Evolutionary conservation across 257 asterid species (phyloP), one percentile per base, ranked within the genome.

Genomic region (Mitragyna speciosa): DNA sequence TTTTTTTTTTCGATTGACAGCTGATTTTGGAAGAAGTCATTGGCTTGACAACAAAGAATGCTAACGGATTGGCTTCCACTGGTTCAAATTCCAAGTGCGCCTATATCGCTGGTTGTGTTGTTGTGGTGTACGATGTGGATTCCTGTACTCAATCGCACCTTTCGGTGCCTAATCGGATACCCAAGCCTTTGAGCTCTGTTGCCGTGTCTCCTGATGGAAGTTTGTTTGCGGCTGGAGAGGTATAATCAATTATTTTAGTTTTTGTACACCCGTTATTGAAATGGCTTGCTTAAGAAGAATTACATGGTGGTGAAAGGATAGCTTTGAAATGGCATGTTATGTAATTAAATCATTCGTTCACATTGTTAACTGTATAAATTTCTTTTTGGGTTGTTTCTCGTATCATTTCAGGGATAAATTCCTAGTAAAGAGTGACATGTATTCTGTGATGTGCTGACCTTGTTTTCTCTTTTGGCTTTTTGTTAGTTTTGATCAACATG

Each of bases 181-280:
- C 88, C 0, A 92, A 85, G 74, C 90, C 89, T 58, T 82, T 92
- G 86, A 87, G 87, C 80, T 92, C 92, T 78, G 92, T 92, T n/a
- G 85, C 90, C 20, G 70, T 92, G 56, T 87, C 91, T n/a, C 58
- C 79, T 72, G 88, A 90, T 77, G 84, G 86, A 15, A 76, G 80
- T 81, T 71, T 92, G 65, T 82, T 88, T 76, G 95, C 91, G 48
- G 97, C 94, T 16, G 97, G 95, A 82, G 95, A 92, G 91, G 97
- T 90, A 59, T 69, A 61, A 24, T 65, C 72, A 73, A 17, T 71
- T 31, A n/a, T 31, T 52, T 19, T 19, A 30, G 9, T 31, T 52
- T n/a, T 36, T 36, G 41, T 36, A 36, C 41, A 36, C 41, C 41
- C 2, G 41, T 36, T 4, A 30, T 24, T 52, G 12, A 52, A 73